A percentile compares a stretch with the other conserved stretches of the same genome.
Conservation (phyloP, 331 rosid species). For the Pyracantha coccinea region DNA sequence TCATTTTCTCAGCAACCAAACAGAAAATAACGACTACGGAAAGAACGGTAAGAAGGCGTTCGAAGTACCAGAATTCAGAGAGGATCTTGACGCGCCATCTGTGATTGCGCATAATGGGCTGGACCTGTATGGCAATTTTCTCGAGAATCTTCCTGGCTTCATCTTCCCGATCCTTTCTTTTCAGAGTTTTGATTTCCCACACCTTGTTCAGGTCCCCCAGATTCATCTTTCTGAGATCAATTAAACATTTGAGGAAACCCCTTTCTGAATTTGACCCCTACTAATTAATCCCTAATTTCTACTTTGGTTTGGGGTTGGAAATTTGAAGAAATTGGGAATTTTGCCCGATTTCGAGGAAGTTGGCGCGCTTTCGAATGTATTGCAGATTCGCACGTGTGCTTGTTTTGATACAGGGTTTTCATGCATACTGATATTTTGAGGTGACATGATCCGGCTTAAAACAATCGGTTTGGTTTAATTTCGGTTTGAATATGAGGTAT, state of each 20-base stretch:
- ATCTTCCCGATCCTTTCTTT: constrained; percentile 52
- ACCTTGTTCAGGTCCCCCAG: constrained; percentile 64
- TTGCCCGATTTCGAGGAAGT: not conserved
- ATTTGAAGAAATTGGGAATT: not conserved
- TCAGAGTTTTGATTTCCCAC: constrained; percentile 82
- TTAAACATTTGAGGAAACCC: not conserved
- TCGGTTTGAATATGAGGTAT: too few relatives aligned
- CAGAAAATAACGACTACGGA: not conserved
- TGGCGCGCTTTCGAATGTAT: not conserved
- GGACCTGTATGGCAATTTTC: constrained; percentile 85
- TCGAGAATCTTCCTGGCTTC: constrained; percentile 73
- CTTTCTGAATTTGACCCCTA: not conserved
- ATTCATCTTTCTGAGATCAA: constrained; percentile 34
- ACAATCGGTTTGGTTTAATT: too few relatives aligned
- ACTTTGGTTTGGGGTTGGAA: not conserved
- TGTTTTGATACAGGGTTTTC: not conserved
- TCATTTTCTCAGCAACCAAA: not conserved
- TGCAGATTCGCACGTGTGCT: not conserved
- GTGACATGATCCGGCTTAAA: too few relatives aligned
- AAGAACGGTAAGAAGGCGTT: not conserved
- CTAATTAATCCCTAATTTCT: not conserved
- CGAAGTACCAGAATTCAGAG: constrained; percentile 68
- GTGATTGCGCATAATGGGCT: constrained; percentile 83
- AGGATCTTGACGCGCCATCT: constrained; percentile 93
- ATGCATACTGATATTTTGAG: too few relatives aligned